A percentile compares a stretch with the other conserved stretches of the same genome.
These are phyloP conservation scores for Fusarium veterinarium DNA, from an alignment of 2,329 filamentous ascomycete genomes.

Conservation along the genomic window DNA sequence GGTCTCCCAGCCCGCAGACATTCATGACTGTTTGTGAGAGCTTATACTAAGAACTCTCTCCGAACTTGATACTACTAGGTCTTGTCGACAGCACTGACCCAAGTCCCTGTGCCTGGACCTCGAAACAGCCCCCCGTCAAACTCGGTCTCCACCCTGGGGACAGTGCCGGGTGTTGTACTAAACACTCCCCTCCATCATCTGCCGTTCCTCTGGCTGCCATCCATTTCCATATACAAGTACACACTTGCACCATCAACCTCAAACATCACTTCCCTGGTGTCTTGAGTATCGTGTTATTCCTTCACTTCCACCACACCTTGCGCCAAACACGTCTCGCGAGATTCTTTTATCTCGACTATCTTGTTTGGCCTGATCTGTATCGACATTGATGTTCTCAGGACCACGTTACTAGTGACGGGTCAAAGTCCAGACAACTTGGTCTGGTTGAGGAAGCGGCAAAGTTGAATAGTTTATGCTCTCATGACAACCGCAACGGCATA, in stretches of 20 bases:
- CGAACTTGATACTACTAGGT: conserved; percentile 46
- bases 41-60: conserved; percentile 44
- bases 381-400: conserved; percentile 39
- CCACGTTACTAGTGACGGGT: conserved; percentile 40
- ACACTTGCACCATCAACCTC: conserved; percentile 57
- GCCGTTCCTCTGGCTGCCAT: conserved; percentile 55
- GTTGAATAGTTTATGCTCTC: conserved; percentile 59
- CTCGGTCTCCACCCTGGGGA: conserved; percentile 56
- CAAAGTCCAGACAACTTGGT: conserved; percentile 40
- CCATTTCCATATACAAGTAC: conserved; percentile 60
- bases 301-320: conserved; percentile 29
- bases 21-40: conserved; percentile 39
- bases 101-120: conserved; percentile 54
- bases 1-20: conserved; percentile 44
- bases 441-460: conserved; percentile 40
- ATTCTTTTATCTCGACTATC: conserved; percentile 19
- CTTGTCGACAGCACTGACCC: conserved; percentile 43
- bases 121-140: conserved; percentile 50
- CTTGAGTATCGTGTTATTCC: conserved; percentile 29
- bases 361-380: conserved; percentile 14
- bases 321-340: conserved; percentile 24
- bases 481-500: conserved; percentile 72
- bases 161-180: conserved; percentile 63
- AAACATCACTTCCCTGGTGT: conserved; percentile 37
- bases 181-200: conserved; percentile 62